Conservation (phyloP, 2,329 filamentous ascomycete genomes). For the Penicillium brasilianum region DNA sequence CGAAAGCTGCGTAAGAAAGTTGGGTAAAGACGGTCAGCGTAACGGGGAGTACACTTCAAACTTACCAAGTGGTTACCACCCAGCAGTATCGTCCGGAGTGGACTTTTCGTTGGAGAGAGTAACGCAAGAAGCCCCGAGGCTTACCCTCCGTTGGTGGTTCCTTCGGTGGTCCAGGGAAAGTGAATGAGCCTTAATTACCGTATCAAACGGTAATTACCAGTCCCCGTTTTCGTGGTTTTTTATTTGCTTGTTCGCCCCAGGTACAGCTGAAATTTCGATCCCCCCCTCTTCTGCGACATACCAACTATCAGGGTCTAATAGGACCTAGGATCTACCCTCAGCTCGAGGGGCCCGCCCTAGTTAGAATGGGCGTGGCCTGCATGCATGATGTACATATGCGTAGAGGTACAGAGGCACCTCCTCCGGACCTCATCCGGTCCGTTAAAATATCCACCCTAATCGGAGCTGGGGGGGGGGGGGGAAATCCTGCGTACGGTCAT, state of each 20-base stretch:
- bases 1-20: too few species aligned
- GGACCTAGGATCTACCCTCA: background rate
- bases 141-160: too few species aligned
- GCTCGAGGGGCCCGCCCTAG: slow-evolving; percentile 1
- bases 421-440: too few species aligned
- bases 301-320: background rate
- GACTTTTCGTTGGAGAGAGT: background rate
- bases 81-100: background rate
- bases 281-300: background rate
- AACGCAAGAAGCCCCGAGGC: too few species aligned
- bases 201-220: background rate
- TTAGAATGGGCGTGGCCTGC: background rate
- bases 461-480: background rate
- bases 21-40: too few species aligned
- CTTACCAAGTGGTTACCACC: background rate
- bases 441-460: slow-evolving; percentile 2
- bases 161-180: background rate
- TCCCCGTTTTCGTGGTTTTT: background rate
- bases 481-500: slow-evolving; percentile 15
- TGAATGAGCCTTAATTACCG: background rate
- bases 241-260: background rate
- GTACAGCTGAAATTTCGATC: slow-evolving; percentile 6
- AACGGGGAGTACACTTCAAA: background rate
- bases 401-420: too few species aligned
- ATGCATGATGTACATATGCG: slow-evolving; percentile 11